phyloP scores from a whole-genome alignment of 495 filamentous ascomycete species.

The Chaetomidium leptoderma region DNA sequence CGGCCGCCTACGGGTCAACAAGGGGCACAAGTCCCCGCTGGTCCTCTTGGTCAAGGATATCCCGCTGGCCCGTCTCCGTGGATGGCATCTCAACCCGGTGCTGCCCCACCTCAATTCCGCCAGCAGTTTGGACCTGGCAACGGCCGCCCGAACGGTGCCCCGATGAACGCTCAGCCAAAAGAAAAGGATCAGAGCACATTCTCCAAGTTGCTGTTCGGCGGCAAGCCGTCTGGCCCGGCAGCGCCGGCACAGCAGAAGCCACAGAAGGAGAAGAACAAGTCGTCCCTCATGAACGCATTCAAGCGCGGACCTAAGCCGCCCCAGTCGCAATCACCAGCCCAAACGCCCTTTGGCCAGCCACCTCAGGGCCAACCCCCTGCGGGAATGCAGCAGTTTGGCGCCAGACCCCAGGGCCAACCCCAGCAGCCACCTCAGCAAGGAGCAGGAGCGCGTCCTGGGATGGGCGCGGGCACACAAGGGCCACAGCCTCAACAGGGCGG shows the following conservation, averaged over 20 bases:
- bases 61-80: constrained; percentile 4
- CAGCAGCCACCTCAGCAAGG: constrained; percentile 14
- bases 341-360: constrained; percentile 15
- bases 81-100: constrained; percentile 3
- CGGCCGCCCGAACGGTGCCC: constrained; percentile 12
- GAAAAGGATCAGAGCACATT: constrained; percentile 34
- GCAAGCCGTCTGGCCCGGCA: constrained; percentile 13
- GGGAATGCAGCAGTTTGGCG: background rate
- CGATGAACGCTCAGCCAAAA: constrained; percentile 13
- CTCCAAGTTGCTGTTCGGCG: constrained; percentile 34
- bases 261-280: constrained; percentile 29
- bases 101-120: constrained; percentile 3
- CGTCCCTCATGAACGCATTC: constrained; percentile 33
- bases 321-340: constrained; percentile 10
- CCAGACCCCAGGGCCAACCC: constrained; percentile 4
- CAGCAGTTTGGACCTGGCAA: constrained; percentile 13
- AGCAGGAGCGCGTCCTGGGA: constrained; percentile 6
- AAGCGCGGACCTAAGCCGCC: constrained; percentile 20
- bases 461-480: background rate
- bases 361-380: constrained; percentile 15
- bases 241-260: constrained; percentile 14
- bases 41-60: background rate
- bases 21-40: background rate
- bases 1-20: constrained; percentile 1
- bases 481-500: constrained; percentile 3